Base-by-base conservation (phyloP, 2,329 filamentous ascomycete genomes). In the Ophiocordyceps camponoti-rufipedis region DNA sequence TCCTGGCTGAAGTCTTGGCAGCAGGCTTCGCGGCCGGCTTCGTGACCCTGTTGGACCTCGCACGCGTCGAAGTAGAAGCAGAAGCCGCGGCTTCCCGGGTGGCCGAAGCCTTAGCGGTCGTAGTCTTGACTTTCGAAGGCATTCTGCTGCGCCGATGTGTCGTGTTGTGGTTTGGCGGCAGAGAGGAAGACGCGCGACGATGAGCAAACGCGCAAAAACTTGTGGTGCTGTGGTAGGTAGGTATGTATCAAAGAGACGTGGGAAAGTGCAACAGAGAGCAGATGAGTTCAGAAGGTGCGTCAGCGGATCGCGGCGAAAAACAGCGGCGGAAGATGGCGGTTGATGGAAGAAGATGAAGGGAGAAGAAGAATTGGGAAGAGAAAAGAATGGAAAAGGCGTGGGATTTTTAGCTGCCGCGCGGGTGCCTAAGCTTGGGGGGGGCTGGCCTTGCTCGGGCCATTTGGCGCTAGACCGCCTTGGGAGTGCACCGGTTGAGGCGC, bases 81-180 rank as follows among this genome's bases (percentile, higher is more conserved):
- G 56, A 32, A 5, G 56, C 42, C 45, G 56, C 56, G 6, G 56
- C 41, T 45, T 56, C 56, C 47, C 56, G 58, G 16, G 58, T 48
- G 11, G 54, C 41, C 33, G 54, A 47, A 33, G 56, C 49, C 53
- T 54, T 59, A 28, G 52, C 38, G 47, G 51, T 51, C 42, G 54
- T 28, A 29, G 55, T 47, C 52, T 55, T 58, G 41, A 55, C 51
- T 53, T 54, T 54, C 39, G 59, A 53, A 45, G 59, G 54, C 59
- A 62, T 62, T 50, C 54, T 54, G 5, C 33, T 35, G 12, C 33
- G 12, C 33, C 33, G 3, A 35, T n/a, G 12, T 16, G 28, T 43
- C n/a, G 23, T 28, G 12, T 23, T 38, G 28, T 14, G 7, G 11
- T 11, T 40, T 55, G 4, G 28, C 16, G 16, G n/a, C 12, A 19